A percentile compares a stretch with the other conserved stretches of the same genome.
These are phyloP conservation scores for Cyclotella baltica DNA, from an alignment of 108 stramenopile species.

Conservation along the genomic window DNA sequence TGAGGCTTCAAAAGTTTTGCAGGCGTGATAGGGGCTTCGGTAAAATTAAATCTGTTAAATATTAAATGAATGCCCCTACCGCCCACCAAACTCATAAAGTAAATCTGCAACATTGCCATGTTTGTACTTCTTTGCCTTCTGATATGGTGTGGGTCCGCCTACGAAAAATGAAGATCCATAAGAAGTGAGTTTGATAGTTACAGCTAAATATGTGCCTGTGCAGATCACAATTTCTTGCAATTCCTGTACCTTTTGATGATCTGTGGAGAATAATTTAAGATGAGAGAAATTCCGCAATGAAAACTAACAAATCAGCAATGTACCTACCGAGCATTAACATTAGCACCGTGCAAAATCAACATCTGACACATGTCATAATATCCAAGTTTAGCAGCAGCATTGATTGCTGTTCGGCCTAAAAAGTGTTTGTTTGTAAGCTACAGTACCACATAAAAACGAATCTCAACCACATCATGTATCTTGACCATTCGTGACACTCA, in stretches of 20 bases:
- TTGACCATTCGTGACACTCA: too few species aligned
- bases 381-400: conserved; percentile 42
- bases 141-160: conserved; percentile 49
- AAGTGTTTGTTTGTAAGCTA: too few species aligned
- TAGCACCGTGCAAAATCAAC: conserved; percentile 40
- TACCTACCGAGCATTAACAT: conserved; percentile 35
- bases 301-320: neutral
- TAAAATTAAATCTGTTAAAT: too few species aligned
- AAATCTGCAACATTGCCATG: conserved; percentile 43
- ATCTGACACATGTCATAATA: conserved; percentile 39
- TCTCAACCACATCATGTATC: too few species aligned
- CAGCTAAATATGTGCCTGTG: too few species aligned
- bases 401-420: conserved; percentile 39
- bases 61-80: too few species aligned
- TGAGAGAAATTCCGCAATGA: neutral
- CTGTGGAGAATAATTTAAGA: neutral
- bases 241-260: conserved; percentile 29
- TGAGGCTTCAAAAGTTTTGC: too few species aligned
- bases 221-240: neutral
- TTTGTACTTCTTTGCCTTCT: conserved; percentile 54
- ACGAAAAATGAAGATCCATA: neutral
- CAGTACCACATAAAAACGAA: conserved; percentile 15
- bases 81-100: conserved; percentile 47
- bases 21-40: too few species aligned
- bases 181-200: neutral